A percentile compares a stretch with the other conserved stretches of the same genome.
phyloP scores from a whole-genome alignment of 208 protist genomes.

The Trichomonas tenax region DNA sequence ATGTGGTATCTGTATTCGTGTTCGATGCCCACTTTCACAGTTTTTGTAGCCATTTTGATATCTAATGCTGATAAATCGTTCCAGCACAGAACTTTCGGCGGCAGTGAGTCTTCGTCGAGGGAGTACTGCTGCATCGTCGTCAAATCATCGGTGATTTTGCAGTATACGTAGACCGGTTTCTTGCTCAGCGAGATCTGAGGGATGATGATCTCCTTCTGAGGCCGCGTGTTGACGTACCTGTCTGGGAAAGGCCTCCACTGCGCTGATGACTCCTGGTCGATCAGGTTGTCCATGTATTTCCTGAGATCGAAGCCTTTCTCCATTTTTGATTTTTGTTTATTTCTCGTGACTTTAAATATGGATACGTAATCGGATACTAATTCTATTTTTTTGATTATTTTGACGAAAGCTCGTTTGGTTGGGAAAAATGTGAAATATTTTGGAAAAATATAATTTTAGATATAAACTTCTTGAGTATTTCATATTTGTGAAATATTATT shows the following conservation, averaged over 20 bases:
- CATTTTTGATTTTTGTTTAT: no score
- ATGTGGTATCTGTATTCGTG: not conserved
- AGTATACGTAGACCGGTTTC: not conserved
- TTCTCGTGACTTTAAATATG: no score
- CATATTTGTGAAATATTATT: no score
- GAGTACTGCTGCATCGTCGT: not conserved
- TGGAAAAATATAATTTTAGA: no score
- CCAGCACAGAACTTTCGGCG: constrained; percentile 13
- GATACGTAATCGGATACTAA: no score
- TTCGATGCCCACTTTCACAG: not conserved
- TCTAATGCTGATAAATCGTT: not conserved
- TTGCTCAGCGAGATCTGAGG: not conserved
- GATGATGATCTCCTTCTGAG: not conserved
- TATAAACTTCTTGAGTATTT: no score
- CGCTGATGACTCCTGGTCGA: not conserved
- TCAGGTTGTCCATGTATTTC: not conserved
- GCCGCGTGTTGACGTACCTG: not conserved
- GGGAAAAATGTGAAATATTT: no score
- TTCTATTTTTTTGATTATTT: no score
- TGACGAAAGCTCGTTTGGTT: no score
- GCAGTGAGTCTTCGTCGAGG: constrained; percentile 7
- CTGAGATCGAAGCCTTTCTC: not conserved
- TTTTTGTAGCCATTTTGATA: not conserved
- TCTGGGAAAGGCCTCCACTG: not conserved
- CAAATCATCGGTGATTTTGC: constrained; percentile 3